Base-by-base conservation (phyloP, 805 yeast genomes). In the Metschnikowia similis region DNA sequence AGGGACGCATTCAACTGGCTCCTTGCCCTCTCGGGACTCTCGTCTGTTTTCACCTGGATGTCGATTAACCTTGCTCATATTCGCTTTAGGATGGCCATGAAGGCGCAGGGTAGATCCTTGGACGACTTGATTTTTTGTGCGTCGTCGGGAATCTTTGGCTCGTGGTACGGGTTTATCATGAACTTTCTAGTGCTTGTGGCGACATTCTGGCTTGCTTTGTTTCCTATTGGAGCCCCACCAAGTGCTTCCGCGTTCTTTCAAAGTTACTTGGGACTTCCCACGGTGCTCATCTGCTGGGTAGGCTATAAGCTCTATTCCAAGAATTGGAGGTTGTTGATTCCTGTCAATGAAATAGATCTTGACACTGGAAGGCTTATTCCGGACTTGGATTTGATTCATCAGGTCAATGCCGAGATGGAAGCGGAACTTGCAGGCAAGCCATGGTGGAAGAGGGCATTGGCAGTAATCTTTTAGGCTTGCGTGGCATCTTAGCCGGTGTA, bases 101-200 rank as follows among this genome's bases (percentile, higher is more conserved):
- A 65, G 51, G 57, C 60, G 51, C 81, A 44, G 52, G 80, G 80
- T 26, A 66, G 76, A 49, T 52, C 71, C 3, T 48, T 70, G 28
- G 69, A 64, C 9, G 84, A 81, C 35, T 69, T 84, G 47, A 85
- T 85, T 1, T 84, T 75, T 65, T 65, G 66, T 43, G 70, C 85
- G 32, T 57, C 68, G n/a, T 80, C 81, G 8, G 83, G 81, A 32
- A 49, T 59, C 21, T 47, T 48, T 45, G 68, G 68, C 38, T 62
- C 66, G 6, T 52, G 55, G 54, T 62, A 61, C 49, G 60, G 65
- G 11, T 55, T 63, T 53, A 47, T 50, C 28, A 58, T 62, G 49
- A 54, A 63, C 47, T 11, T 58, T 5, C 53, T 57, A 49, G 66
- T 64, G 27, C 56, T 64, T 39, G 59, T 56, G 2, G 60, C 62